A percentile compares a stretch with the other conserved stretches of the same genome.
Evolutionary conservation across 768 basidiomycete species (phyloP).

Genomic region (Russula brevipes): DNA sequence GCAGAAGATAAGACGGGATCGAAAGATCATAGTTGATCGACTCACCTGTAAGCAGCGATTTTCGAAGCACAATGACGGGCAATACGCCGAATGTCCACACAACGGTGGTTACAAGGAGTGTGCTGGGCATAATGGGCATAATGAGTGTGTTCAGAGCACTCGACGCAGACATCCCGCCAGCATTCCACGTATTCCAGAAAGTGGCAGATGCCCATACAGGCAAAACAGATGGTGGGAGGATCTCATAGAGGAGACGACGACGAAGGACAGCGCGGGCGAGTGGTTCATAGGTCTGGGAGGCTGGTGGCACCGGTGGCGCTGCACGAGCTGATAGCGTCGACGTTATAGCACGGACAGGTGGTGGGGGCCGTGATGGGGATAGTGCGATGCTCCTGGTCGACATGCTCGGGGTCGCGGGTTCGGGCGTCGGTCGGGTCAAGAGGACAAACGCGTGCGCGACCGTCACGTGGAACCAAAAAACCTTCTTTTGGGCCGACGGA

Average conservation of each 20-base stretch:
- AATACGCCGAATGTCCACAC: slow-evolving; percentile 51
- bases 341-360: slow-evolving; percentile 42
- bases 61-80: slow-evolving; percentile 54
- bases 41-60: slow-evolving; percentile 56
- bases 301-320: slow-evolving; percentile 50
- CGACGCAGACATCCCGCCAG: slow-evolving; percentile 34
- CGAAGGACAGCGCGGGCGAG: slow-evolving; percentile 57
- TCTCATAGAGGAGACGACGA: slow-evolving; percentile 51
- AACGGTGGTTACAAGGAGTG: slow-evolving; percentile 38
- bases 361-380: slow-evolving; percentile 24
- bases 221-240: slow-evolving; percentile 48
- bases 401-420: too few relatives aligned
- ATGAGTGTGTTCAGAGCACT: slow-evolving; percentile 39
- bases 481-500: too few relatives aligned
- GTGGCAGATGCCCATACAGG: slow-evolving; percentile 43
- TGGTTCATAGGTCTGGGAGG: slow-evolving; percentile 59
- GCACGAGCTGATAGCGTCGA: slow-evolving; percentile 40
- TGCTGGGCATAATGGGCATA: slow-evolving; percentile 35
- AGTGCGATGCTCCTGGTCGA: background rate
- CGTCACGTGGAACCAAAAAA: background rate
- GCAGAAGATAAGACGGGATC: slow-evolving; percentile 6
- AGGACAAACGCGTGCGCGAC: background rate
- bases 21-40: slow-evolving; percentile 9
- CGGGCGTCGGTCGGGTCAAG: background rate
- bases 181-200: slow-evolving; percentile 42